Percentiles rank a stretch among this genome's conserved stretches.
Conservation (phyloP, 148 eudicot species). For the Fagopyrum homotropicum region DNA sequence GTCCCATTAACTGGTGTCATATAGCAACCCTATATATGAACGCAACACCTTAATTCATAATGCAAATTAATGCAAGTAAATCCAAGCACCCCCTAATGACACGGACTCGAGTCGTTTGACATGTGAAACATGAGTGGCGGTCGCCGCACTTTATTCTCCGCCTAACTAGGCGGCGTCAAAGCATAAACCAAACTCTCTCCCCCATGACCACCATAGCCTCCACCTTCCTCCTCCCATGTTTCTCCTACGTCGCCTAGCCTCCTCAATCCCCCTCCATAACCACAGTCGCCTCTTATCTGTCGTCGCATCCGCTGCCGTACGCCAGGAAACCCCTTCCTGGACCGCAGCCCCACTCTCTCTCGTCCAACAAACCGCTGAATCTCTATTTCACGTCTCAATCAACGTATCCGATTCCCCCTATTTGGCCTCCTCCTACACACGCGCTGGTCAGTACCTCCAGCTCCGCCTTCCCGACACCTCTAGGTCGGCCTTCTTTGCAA, state of each 20-base stretch:
- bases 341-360: slow-evolving; percentile 46
- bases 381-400: slow-evolving; percentile 67
- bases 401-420: slow-evolving; percentile 63
- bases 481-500: slow-evolving; percentile 59
- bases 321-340: slow-evolving; percentile 51
- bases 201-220: slow-evolving; percentile 21
- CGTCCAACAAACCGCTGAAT: slow-evolving; percentile 67
- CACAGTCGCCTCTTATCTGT: slow-evolving; percentile 22
- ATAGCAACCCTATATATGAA: too few species aligned
- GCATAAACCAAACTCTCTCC: background rate
- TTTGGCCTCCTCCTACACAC: slow-evolving; percentile 47
- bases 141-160: background rate
- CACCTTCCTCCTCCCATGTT: slow-evolving; percentile 29
- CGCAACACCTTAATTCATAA: too few species aligned
- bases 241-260: slow-evolving; percentile 35
- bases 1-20: too few species aligned
- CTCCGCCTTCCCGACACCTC: slow-evolving; percentile 42
- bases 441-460: slow-evolving; percentile 78
- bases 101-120: too few species aligned
- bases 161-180: slow-evolving; percentile 5
- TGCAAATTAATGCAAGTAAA: too few species aligned
- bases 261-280: slow-evolving; percentile 18
- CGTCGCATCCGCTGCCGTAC: slow-evolving; percentile 48
- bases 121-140: too few species aligned
- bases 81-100: too few species aligned